phyloP scores from a whole-genome alignment of 2,329 filamentous ascomycete genomes.

The Karstenula rhodostoma region DNA sequence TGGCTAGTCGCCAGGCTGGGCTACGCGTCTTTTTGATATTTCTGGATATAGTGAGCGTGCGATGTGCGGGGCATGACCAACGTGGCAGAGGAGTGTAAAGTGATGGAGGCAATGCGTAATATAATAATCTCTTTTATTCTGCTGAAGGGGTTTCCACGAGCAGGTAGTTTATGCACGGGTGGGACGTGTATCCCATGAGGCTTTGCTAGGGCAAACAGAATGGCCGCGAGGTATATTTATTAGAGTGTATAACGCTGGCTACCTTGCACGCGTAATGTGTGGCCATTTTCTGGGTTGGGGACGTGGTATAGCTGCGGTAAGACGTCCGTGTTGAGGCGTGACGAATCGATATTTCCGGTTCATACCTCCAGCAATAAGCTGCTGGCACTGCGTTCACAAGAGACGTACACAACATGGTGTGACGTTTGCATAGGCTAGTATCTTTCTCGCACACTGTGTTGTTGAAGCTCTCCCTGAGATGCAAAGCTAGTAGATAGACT shows the following conservation, averaged over 20 bases:
- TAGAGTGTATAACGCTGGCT: not conserved
- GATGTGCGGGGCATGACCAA: constrained; percentile 2
- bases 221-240: not conserved
- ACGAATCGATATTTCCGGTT: constrained; percentile 8
- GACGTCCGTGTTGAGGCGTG: not conserved
- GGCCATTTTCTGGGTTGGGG: not conserved
- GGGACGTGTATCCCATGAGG: not conserved
- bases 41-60: constrained; percentile 18
- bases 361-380: not conserved
- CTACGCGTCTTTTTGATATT: constrained; percentile 4
- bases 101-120: constrained; percentile 9
- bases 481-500: not conserved
- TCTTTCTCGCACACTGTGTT: not conserved
- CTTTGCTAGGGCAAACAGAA: not conserved
- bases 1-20: constrained; percentile 7
- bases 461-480: not conserved
- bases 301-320: not conserved
- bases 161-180: not conserved
- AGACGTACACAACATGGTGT: not conserved
- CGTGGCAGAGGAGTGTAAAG: not conserved
- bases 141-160: not conserved
- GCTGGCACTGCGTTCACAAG: not conserved
- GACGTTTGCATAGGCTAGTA: not conserved
- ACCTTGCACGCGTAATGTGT: not conserved
- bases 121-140: constrained; percentile 13